Evolutionary conservation across 768 basidiomycete species (phyloP).

Genomic region (Myochromella boudieri): DNA sequence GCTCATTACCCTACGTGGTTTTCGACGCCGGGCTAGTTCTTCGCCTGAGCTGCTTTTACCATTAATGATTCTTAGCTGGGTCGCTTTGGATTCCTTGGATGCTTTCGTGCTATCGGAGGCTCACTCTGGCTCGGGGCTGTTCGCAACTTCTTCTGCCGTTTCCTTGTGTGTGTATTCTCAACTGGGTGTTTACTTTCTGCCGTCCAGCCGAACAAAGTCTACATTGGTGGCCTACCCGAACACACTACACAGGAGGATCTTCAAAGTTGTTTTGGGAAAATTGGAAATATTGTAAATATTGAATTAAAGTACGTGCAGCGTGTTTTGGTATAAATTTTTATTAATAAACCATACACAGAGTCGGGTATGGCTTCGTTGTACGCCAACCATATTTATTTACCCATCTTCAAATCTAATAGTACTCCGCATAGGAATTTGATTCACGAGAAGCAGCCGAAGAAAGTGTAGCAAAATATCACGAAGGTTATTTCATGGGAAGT

Average conservation of each 20-base stretch:
- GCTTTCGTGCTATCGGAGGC: constrained; percentile 40
- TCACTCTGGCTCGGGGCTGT: constrained; percentile 41
- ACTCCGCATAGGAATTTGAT: constrained; percentile 77
- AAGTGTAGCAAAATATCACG: constrained; percentile 85
- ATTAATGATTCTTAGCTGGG: constrained; percentile 33
- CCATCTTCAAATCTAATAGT: constrained; percentile 10
- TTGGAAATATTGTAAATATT: constrained; percentile 71
- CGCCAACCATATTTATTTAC: constrained; percentile 23
- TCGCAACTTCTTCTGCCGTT: constrained; percentile 50
- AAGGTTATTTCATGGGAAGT: constrained; percentile 90
- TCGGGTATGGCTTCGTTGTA: constrained; percentile 91
- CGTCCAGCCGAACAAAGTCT: constrained; percentile 90
- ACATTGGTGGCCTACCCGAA: constrained; percentile 87
- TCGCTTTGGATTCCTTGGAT: constrained; percentile 28
- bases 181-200: constrained; percentile 71
- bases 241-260: constrained; percentile 84
- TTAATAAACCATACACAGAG: constrained; percentile 40
- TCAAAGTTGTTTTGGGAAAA: constrained; percentile 83
- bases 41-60: constrained; percentile 34
- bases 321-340: constrained; percentile 14
- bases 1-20: constrained; percentile 23
- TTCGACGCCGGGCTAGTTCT: constrained; percentile 36
- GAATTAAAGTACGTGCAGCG: constrained; percentile 72
- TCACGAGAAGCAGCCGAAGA: constrained; percentile 79
- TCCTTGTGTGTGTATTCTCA: constrained; percentile 43